Evolutionary conservation across 2,329 filamentous ascomycete species (phyloP).

Genomic region (Botrytis hyacinthi): DNA sequence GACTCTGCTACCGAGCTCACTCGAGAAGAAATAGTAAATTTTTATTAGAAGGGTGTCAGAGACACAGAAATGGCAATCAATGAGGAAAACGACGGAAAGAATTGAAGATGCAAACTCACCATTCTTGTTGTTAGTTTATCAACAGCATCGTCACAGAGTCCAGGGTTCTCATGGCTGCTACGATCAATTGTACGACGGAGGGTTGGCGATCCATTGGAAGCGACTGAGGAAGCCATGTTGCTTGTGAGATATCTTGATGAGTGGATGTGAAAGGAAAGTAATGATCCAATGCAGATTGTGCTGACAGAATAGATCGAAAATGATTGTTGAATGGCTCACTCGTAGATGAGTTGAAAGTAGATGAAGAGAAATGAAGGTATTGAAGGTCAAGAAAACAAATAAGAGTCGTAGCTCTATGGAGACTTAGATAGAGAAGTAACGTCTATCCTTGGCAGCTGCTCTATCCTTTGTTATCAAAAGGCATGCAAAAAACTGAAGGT

Average conservation of each 20-base stretch:
- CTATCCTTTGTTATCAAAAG: slow-evolving; percentile 19
- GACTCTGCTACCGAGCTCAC: neutral
- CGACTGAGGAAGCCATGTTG: slow-evolving; percentile 26
- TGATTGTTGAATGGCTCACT: slow-evolving; percentile 33
- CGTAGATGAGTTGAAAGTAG: slow-evolving; percentile 34
- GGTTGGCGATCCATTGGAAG: slow-evolving; percentile 45
- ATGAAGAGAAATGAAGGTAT: slow-evolving; percentile 30
- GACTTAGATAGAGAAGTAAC: slow-evolving; percentile 37
- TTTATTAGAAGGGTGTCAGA: neutral
- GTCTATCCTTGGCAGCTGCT: slow-evolving; percentile 16
- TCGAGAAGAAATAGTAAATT: neutral
- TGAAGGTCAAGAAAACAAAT: slow-evolving; percentile 35
- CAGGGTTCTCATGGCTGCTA: slow-evolving; percentile 41
- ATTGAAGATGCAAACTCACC: slow-evolving; percentile 13
- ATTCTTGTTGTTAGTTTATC: slow-evolving; percentile 26
- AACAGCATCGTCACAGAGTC: slow-evolving; percentile 29
- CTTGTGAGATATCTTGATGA: slow-evolving; percentile 42
- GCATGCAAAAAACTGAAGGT: slow-evolving; percentile 14
- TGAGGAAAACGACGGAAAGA: neutral
- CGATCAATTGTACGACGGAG: slow-evolving; percentile 41
- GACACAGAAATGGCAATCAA: neutral
- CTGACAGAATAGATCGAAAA: slow-evolving; percentile 24
- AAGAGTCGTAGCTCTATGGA: slow-evolving; percentile 36
- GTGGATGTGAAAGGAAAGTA: slow-evolving; percentile 5
- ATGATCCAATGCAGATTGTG: slow-evolving; percentile 24